Conservation (phyloP, 129 eudicot genomes). For the sunflower (Helianthus annuus) region HanXRQr2.0-SUNRISE NC_035441.2:127598047-127598546, state of each 20-base stretch:
- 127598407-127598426: neutral
- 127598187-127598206: neutral
- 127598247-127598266: neutral
- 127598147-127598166: neutral
- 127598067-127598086: constrained; percentile 82
- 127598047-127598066: constrained; percentile 78
- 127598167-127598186: neutral
- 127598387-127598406: constrained; percentile 1
- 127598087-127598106: constrained; percentile 93
- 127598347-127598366: neutral
- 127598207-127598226: neutral
- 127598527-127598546: neutral
- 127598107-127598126: constrained; percentile 76
- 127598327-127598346: neutral
- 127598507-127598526: neutral
- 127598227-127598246: neutral
- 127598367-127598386: neutral
- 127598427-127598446: neutral
- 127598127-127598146: constrained; percentile 17
- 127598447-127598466: neutral
- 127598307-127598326: constrained; percentile 2
- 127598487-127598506: constrained; percentile 1
- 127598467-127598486: neutral
- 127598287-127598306: constrained; percentile 5
- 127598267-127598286: constrained; percentile 2